Evolutionary conservation across 345 rosid species (phyloP), one percentile per base, ranked within the genome.

Genomic region (Draba incana): DNA sequence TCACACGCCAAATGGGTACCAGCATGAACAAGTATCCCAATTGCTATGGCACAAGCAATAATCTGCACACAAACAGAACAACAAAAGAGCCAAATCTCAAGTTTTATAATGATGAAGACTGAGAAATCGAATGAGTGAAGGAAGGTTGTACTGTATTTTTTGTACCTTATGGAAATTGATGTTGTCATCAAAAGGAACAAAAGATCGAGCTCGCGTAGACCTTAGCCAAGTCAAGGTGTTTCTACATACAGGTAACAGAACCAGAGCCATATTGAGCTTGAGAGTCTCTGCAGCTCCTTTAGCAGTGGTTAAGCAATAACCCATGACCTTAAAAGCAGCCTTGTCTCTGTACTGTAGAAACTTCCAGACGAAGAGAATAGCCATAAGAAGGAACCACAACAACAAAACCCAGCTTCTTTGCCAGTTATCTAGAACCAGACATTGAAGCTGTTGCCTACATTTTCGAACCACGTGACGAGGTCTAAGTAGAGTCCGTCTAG

Each of bases 261-360:
- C 80, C 8, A 94, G 79, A 71, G 99, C 99, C 99, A 94, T 91
- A 75, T 94, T 94, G 82, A 94, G 83, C 80, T 94, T 94, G 46
- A 94, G 87, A 45, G 96, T 94, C 84, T 94, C 99, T 1, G 97
- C 99, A 28, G 99, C 91, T 8, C 97, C 99, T 83, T 94, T 94
- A 52, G 99, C 99, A 4, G 83, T 72, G 14, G 86, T 56, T 69
- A 94, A 49, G 74, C 99, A 94, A 61, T 91, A 80, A 14, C 99
- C 96, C 99, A 87, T 87, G 38, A 86, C 95, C 0, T 83, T 86
- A 62, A 91, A 94, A 39, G 88, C 92, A 1, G 88, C 85, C 76
- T 37, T 91, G 75, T 85, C 76, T 80, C 61, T 78, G 58, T 94
- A 94, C 58, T 91, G 90, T 54, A 70, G 8, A 81, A 91, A 94